phyloP scores from a whole-genome alignment of 2,329 filamentous ascomycete species.

The Nakataea oryzae region DNA sequence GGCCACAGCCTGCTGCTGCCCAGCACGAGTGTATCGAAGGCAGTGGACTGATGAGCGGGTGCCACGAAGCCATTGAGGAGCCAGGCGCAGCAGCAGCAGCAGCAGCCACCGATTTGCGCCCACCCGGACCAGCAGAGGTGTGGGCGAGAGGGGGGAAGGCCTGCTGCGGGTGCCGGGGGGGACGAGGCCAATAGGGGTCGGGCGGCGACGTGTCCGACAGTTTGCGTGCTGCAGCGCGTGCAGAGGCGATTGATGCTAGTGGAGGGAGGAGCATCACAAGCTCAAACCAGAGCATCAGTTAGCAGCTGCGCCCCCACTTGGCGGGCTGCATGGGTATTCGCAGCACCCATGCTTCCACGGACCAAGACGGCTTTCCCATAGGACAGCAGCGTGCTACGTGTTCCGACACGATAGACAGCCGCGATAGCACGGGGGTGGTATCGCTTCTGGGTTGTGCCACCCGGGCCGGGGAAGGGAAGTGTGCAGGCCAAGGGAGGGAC shows the following conservation, averaged over 20 bases:
- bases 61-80: neutral
- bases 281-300: neutral
- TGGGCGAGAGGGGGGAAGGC: neutral
- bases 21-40: neutral
- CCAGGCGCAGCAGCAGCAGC: neutral
- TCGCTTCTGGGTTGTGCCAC: neutral
- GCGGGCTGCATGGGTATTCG: neutral
- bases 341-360: too few relatives aligned
- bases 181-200: neutral
- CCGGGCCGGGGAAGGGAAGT: neutral
- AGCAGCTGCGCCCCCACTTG: neutral
- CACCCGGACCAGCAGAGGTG: neutral
- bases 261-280: neutral
- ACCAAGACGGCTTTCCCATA: neutral
- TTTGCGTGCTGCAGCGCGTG: neutral
- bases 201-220: neutral
- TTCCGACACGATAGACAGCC: neutral
- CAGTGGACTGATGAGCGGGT: neutral
- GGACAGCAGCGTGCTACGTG: neutral
- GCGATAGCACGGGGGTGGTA: neutral
- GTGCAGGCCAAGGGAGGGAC: neutral
- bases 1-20: neutral
- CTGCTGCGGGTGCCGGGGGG: neutral
- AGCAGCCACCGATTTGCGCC: neutral
- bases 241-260: neutral